phyloP scores from a whole-genome alignment of 176 grass and related monocot genomes.

The Carex myosuroides region DNA sequence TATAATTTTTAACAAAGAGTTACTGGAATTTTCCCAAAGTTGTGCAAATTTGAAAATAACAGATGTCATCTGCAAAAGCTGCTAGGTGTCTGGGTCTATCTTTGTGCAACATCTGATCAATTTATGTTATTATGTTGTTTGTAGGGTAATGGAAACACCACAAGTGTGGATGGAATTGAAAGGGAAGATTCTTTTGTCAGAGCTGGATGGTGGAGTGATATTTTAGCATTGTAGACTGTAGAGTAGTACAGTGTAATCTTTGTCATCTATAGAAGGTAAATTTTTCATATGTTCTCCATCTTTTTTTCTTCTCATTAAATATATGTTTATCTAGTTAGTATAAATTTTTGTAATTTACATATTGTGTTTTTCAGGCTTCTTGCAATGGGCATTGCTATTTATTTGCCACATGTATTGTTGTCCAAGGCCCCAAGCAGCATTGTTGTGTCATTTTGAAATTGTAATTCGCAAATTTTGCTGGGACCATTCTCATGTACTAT shows the following conservation, averaged over 20 bases:
- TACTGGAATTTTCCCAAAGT: background rate
- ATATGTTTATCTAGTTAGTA: background rate
- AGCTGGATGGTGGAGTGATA: slow-evolving; percentile 26
- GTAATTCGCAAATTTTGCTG: background rate
- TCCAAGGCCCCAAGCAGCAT: background rate
- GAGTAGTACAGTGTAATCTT: background rate
- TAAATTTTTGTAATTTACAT: background rate
- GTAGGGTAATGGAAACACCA: slow-evolving; percentile 20
- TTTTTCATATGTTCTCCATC: background rate
- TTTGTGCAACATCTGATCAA: slow-evolving; percentile 7
- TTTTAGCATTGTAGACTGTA: slow-evolving; percentile 17
- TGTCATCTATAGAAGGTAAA: slow-evolving; percentile 1
- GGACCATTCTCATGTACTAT: slow-evolving; percentile 2
- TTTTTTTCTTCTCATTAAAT: background rate
- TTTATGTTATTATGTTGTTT: background rate
- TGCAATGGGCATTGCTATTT: background rate
- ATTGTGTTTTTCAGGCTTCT: background rate
- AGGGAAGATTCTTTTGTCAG: slow-evolving; percentile 14
- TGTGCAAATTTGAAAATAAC: background rate
- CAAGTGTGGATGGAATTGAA: slow-evolving; percentile 8
- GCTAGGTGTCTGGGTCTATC: background rate
- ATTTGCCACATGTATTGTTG: background rate
- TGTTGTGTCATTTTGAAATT: background rate
- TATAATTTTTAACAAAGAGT: background rate
- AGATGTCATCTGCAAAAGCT: background rate